Base-by-base conservation (phyloP, 2,329 filamentous ascomycete genomes). In the Penicillium oxalicum region DNA sequence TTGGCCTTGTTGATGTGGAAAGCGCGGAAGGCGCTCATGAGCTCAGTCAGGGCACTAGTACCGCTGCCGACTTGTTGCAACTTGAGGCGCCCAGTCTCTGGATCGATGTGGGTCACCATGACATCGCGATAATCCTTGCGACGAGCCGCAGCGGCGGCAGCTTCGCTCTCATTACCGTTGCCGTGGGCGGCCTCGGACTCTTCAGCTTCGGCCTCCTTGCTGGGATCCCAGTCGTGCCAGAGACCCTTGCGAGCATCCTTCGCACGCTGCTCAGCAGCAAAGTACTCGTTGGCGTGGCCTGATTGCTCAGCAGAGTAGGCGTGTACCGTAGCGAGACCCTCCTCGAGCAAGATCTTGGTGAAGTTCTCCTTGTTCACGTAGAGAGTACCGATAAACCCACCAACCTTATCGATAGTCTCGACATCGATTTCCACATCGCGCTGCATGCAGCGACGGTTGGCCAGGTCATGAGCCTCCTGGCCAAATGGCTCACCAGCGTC, bases 291-390 rank as follows among this genome's bases (percentile, higher is more conserved):
- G 9, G 87, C 85, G 64, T 96, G 93, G 55, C 91, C 91, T 12
- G 88, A 87, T 76, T 95, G 95, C 74, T 98, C 91, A 0, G 93
- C 93, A 25, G 91, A 96, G 74, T 95, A 97, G 48, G 86, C 83
- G 68, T 97, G 91, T 12, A 98, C 91, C 18, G 86, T 86, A 12
- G 93, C 91, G 28, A 96, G 78, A 53, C 93, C 93, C 71, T 98
- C 93, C 70, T 97, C 93, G 1, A 98, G 83, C 1, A 98, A 80
- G 2, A 88, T 70, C 76, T 95, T 96, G 62, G 91, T 88, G 65
- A 98, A 95, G 74, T 88, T 97, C 72, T 97, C 91, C 45, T 91
- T 87, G 76, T 90, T 91, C 68, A 98, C 81, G 69, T 90, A 96
- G 25, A 98, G 78, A 11, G 89, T 88, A 47, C 93, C 93, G 59